Evolutionary conservation across 345 rosid species (phyloP).

Genomic region (Erucastrum elatum): DNA sequence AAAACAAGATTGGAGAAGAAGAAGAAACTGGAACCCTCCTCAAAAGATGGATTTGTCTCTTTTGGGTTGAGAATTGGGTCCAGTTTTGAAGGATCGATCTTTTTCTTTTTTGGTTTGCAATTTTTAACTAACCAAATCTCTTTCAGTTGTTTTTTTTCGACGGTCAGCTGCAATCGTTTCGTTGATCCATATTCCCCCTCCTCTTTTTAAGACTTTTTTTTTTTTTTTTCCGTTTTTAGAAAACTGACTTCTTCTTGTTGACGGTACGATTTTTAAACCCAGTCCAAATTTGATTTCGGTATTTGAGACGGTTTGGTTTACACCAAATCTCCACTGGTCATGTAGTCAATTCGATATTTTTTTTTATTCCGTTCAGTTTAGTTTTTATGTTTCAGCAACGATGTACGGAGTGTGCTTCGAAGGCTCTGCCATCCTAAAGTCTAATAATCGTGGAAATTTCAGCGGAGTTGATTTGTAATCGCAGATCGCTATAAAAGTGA

Average conservation of each 20-base stretch:
- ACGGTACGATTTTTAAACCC: not conserved
- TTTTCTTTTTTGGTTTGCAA: not conserved
- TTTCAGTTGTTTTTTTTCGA: not conserved
- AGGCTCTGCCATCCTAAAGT: not conserved
- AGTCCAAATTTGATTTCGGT: not conserved
- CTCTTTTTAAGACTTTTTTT: not conserved
- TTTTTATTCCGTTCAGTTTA: not conserved
- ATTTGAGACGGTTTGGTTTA: not conserved
- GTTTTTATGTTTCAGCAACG: not conserved
- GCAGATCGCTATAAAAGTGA: not conserved
- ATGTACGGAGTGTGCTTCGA: not conserved
- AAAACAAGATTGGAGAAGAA: constrained; percentile 31
- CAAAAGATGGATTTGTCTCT: constrained; percentile 12
- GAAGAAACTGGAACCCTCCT: constrained; percentile 30
- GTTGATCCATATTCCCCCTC: not conserved
- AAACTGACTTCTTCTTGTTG: constrained; percentile 1
- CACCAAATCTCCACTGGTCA: too few relatives aligned
- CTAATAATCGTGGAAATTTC: not conserved
- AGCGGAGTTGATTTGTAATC: not conserved
- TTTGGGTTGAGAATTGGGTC: not conserved
- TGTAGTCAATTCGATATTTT: not conserved
- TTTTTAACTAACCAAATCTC: constrained; percentile 6
- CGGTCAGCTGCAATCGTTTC: constrained; percentile 22
- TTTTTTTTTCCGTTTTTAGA: constrained; percentile 15
- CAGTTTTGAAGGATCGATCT: constrained; percentile 26